Evolutionary conservation across 1,139 yeast genomes (phyloP).

Genomic region (Spathaspora jeffriesii): DNA sequence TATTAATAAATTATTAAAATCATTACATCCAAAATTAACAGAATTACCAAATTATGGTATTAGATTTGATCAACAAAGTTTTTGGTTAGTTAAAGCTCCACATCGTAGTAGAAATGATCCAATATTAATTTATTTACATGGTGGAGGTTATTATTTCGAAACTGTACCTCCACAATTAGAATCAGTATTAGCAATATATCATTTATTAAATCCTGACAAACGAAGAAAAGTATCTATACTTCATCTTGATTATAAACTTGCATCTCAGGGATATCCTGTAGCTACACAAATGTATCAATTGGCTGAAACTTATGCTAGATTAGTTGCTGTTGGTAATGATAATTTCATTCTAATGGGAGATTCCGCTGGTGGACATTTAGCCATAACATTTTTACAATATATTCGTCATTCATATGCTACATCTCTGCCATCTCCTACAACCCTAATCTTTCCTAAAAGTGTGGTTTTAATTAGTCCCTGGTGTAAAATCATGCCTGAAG

Average conservation of each 20-base stretch:
- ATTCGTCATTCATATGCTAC: not conserved
- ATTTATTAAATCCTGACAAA: constrained; percentile 26
- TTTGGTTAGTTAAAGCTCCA: constrained; percentile 37
- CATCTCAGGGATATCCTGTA: constrained; percentile 27
- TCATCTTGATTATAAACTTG: constrained; percentile 40
- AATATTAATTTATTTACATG: constrained; percentile 38
- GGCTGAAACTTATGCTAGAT: constrained; percentile 26
- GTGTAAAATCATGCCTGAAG: constrained; percentile 21
- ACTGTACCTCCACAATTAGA: constrained; percentile 35
- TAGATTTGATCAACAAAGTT: constrained; percentile 30
- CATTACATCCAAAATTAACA: constrained; percentile 9
- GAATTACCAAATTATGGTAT: constrained; percentile 33
- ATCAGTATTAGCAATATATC: constrained; percentile 28
- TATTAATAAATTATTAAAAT: constrained; percentile 8
- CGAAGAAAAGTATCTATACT: constrained; percentile 29
- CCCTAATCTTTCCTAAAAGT: constrained; percentile 28
- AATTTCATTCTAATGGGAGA: constrained; percentile 40
- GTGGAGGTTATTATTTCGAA: constrained; percentile 45
- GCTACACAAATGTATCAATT: constrained; percentile 40
- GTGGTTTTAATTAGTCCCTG: constrained; percentile 42
- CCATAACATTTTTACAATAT: constrained; percentile 28
- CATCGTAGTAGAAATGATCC: constrained; percentile 29
- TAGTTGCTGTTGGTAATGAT: constrained; percentile 25
- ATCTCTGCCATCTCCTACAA: constrained; percentile 7
- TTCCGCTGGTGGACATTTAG: constrained; percentile 44